These are phyloP conservation scores for Cercophora samala DNA, from an alignment of 495 filamentous ascomycete species.

Conservation along the genomic window DNA sequence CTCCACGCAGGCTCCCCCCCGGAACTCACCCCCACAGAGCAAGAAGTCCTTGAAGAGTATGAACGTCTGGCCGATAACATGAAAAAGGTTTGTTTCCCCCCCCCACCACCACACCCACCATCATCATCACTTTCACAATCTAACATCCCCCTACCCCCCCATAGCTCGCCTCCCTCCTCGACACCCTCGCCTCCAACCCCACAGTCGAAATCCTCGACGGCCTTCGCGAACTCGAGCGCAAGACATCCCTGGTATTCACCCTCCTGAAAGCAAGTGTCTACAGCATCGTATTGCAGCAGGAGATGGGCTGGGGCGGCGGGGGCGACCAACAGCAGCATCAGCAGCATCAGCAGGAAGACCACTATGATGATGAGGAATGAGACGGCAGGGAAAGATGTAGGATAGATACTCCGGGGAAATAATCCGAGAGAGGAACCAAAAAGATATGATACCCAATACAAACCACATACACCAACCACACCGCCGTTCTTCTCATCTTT, in stretches of 20 bases:
- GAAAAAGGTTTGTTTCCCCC: conserved; percentile 61
- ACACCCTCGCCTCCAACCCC: conserved; percentile 59
- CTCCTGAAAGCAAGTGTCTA: conserved; percentile 97
- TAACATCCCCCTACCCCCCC: too few relatives aligned
- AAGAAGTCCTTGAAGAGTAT: conserved; percentile 94
- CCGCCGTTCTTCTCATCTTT: neutral
- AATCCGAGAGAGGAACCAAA: neutral
- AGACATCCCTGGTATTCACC: conserved; percentile 91
- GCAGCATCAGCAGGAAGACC: neutral
- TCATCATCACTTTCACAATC: too few relatives aligned
- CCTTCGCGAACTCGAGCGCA: conserved; percentile 83
- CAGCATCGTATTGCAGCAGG: conserved; percentile 94
- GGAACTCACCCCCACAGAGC: conserved; percentile 74
- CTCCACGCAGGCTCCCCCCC: conserved; percentile 34
- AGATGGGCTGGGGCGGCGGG: conserved; percentile 41
- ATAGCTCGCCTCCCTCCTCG: conserved; percentile 60
- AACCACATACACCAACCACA: neutral
- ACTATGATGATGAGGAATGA: conserved; percentile 6
- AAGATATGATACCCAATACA: conserved; percentile 1
- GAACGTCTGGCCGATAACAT: conserved; percentile 81
- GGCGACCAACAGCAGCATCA: conserved; percentile 1
- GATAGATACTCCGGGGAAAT: too few relatives aligned
- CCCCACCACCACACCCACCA: conserved; percentile 28
- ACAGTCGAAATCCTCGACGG: conserved; percentile 75
- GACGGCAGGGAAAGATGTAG: neutral